Evolutionary conservation across 176 grass and related monocot genomes (phyloP).

Genomic region (Tillandsia leiboldiana): DNA sequence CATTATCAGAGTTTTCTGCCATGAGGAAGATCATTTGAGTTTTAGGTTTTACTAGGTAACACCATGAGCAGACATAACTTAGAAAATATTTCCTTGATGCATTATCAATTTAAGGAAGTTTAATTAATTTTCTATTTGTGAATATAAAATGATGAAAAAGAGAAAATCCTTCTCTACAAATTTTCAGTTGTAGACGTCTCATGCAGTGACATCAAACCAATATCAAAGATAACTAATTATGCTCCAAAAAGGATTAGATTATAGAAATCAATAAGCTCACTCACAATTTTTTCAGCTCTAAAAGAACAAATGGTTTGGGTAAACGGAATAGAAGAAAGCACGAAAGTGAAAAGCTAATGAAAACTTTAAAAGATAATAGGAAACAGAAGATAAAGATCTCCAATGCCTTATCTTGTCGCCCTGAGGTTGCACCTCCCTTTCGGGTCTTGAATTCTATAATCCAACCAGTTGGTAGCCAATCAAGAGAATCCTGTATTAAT

Average conservation of each 20-base stretch:
- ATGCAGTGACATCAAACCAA: no score
- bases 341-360: not conserved
- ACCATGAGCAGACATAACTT: not conserved
- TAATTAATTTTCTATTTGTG: no score
- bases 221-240: no score
- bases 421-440: constrained; percentile 3
- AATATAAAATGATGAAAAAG: no score
- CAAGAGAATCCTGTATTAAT: constrained; percentile 1
- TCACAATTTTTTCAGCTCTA: no score
- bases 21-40: not conserved
- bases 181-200: no score
- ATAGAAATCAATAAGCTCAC: no score
- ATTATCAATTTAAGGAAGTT: no score
- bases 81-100: no score
- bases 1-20: not conserved
- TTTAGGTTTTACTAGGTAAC: constrained; percentile 12
- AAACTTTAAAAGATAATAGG: not conserved
- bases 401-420: constrained; percentile 6
- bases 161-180: no score
- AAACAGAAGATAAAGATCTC: not conserved
- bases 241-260: no score
- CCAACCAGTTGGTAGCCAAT: constrained; percentile 31
- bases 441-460: constrained; percentile 15
- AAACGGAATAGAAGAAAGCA: not conserved
- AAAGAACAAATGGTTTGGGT: no score